These are phyloP conservation scores for Russula foetens DNA, from an alignment of 768 basidiomycete species.

Conservation along the genomic window DNA sequence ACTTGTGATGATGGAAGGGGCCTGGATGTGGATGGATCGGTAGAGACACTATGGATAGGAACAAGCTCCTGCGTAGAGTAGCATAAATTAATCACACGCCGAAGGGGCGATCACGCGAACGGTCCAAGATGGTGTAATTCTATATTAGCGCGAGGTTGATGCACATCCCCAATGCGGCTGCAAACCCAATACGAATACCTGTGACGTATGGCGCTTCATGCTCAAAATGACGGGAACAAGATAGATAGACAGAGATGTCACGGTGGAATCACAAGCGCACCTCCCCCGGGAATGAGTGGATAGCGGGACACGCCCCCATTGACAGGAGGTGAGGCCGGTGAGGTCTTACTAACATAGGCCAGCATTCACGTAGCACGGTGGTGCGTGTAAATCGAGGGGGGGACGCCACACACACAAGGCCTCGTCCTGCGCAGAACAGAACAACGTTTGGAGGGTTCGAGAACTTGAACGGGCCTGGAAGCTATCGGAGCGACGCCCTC, in stretches of 20 bases:
- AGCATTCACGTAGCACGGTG: not conserved
- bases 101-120: not conserved
- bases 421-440: not conserved
- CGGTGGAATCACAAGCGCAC: too few species aligned
- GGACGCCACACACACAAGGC: not conserved
- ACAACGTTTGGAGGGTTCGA: not conserved
- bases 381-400: not conserved
- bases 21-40: not conserved
- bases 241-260: not conserved
- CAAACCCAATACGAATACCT: not conserved
- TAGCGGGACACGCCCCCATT: not conserved
- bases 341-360: not conserved
- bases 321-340: not conserved
- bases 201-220: not conserved
- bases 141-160: too few species aligned
- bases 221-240: too few species aligned
- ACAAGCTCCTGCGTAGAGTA: too few species aligned
- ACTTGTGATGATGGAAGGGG: not conserved
- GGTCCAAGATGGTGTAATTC: not conserved
- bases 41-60: not conserved
- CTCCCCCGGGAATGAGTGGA: too few species aligned
- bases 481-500: not conserved
- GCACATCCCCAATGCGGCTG: not conserved
- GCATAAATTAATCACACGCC: not conserved
- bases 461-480: slow-evolving; percentile 3